Conservation (phyloP, 148 eudicot genomes). For the Euryodendron excelsum region DNA sequence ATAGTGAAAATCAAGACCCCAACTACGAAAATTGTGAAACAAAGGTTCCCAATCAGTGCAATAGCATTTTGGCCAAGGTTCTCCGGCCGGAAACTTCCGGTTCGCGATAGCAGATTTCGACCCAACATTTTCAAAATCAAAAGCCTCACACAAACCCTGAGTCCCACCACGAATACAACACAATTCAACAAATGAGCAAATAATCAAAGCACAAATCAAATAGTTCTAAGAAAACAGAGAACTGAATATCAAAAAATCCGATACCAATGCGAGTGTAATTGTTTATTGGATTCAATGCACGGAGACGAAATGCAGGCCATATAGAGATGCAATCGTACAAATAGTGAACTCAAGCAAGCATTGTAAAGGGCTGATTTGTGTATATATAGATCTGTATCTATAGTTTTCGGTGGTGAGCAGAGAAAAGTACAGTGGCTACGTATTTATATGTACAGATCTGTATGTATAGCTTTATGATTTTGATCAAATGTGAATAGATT, state of each 20-base stretch:
- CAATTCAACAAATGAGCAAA: neutral
- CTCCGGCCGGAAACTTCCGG: constrained; percentile 60
- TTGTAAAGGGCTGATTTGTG: neutral
- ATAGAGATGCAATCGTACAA: neutral
- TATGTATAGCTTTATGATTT: neutral
- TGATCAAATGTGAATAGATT: neutral
- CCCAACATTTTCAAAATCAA: constrained; percentile 45
- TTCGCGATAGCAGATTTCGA: constrained; percentile 43
- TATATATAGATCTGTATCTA: constrained; percentile 7
- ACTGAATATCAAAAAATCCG: neutral
- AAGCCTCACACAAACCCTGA: neutral
- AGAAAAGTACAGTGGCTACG: neutral
- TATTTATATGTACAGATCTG: neutral
- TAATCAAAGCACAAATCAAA: neutral
- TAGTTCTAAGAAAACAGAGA: neutral
- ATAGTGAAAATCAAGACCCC: constrained; percentile 77
- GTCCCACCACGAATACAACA: neutral
- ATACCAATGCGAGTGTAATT: neutral
- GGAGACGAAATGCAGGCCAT: neutral
- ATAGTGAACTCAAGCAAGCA: neutral
- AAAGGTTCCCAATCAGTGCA: constrained; percentile 68
- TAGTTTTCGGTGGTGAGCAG: neutral
- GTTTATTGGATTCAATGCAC: neutral
- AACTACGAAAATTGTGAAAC: constrained; percentile 66
- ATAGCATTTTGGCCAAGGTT: constrained; percentile 75